These are phyloP conservation scores for Penicillium sp. DNA, from an alignment of 2,329 filamentous ascomycete species.

Conservation along the genomic window DNA sequence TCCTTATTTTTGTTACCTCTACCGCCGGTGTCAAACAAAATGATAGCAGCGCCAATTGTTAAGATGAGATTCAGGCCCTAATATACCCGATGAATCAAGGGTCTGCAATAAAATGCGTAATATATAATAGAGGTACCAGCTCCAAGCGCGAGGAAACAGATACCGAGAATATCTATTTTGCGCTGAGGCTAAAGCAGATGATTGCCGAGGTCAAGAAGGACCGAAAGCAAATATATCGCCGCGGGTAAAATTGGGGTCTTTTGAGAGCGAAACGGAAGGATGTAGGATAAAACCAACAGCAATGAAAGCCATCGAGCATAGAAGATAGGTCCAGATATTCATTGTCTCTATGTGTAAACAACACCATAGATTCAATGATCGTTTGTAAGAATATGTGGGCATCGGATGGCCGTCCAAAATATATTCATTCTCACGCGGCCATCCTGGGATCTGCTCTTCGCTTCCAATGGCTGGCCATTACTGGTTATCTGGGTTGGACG, in stretches of 20 bases:
- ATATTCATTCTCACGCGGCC: conserved; percentile 28
- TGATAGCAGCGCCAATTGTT: conserved; percentile 13
- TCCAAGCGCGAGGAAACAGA: conserved; percentile 22
- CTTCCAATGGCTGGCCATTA: conserved; percentile 23
- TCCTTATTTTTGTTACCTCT: conserved; percentile 25
- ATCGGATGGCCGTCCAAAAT: conserved; percentile 26
- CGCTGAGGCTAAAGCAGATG: conserved; percentile 8
- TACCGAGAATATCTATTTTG: conserved; percentile 30
- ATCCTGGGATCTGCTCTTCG: conserved; percentile 25
- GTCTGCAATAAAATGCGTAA: conserved; percentile 27
- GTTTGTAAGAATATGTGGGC: conserved; percentile 25
- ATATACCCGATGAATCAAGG: conserved; percentile 19
- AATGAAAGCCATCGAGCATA: conserved; percentile 1
- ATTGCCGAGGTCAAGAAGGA: conserved; percentile 6
- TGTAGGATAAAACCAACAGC: not conserved
- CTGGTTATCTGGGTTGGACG: not conserved
- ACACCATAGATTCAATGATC: conserved; percentile 20
- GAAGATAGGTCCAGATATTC: conserved; percentile 13
- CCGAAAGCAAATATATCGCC: conserved; percentile 11
- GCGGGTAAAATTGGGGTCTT: not conserved
- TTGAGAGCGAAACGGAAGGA: not conserved
- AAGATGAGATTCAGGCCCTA: conserved; percentile 21
- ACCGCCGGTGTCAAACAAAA: conserved; percentile 29
- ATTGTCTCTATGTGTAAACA: conserved; percentile 16
- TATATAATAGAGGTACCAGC: conserved; percentile 22